These are phyloP conservation scores for Phoenix roebelenii DNA, from an alignment of 176 grass and related monocot species.

Conservation along the genomic window DNA sequence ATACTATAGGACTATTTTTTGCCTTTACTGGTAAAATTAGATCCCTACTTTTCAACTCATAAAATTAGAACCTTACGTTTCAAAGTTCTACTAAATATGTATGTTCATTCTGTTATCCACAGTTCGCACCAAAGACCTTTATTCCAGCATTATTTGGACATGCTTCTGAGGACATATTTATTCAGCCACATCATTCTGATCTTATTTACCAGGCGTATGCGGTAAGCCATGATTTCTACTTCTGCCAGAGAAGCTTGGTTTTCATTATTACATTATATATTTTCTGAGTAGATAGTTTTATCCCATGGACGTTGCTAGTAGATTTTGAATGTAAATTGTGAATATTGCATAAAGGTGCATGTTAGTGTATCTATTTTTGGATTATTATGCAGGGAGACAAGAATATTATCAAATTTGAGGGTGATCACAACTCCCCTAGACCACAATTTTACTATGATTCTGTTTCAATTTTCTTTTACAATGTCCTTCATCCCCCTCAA, in stretches of 20 bases:
- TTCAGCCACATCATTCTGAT: slow-evolving; percentile 76
- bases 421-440: slow-evolving; percentile 89
- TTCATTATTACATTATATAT: too few species aligned
- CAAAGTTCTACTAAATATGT: too few species aligned
- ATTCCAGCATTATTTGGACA: slow-evolving; percentile 96
- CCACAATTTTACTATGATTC: slow-evolving; percentile 98
- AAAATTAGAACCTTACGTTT: too few species aligned
- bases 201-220: slow-evolving; percentile 79
- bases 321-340: too few species aligned
- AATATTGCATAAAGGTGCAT: too few species aligned
- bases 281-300: too few species aligned
- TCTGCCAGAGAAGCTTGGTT: not conserved
- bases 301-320: too few species aligned
- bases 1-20: too few species aligned
- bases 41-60: not conserved
- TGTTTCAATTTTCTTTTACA: slow-evolving; percentile 99
- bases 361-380: not conserved
- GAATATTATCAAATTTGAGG: slow-evolving; percentile 96
- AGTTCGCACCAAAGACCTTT: slow-evolving; percentile 94
- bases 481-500: slow-evolving; percentile 75
- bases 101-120: slow-evolving; percentile 6
- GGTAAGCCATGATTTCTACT: slow-evolving; percentile 31
- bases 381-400: slow-evolving; percentile 70
- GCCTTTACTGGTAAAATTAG: not conserved
- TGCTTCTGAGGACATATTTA: slow-evolving; percentile 88